Percentiles rank a stretch among this genome's conserved stretches.
Evolutionary conservation across 768 basidiomycete species (phyloP).

Genomic region (Boletus subcaerulescens): DNA sequence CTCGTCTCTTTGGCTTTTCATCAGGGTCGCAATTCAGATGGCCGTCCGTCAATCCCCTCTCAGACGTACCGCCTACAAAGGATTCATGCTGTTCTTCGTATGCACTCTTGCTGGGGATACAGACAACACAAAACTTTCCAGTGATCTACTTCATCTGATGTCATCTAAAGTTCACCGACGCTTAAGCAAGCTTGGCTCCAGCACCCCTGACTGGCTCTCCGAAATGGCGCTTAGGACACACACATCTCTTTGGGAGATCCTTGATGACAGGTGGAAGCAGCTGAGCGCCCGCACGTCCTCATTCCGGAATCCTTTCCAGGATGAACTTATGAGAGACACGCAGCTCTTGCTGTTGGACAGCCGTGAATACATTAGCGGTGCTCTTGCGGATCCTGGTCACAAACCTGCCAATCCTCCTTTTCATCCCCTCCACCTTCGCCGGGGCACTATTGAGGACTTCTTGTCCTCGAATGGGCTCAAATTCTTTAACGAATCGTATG

Average conservation of each 20-base stretch:
- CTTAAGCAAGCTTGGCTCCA: background rate
- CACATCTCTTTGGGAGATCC: background rate
- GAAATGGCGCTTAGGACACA: background rate
- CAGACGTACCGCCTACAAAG: background rate
- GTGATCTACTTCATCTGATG: background rate
- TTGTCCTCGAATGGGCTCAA: slow-evolving; percentile 2
- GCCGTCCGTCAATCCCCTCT: background rate
- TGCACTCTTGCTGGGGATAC: background rate
- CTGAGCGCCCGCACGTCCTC: background rate
- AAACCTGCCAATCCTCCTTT: background rate
- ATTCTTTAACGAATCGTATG: too few species aligned
- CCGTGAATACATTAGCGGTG: background rate
- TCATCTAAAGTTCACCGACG: background rate
- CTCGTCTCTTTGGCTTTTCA: too few species aligned
- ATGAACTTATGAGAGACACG: background rate
- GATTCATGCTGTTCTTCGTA: background rate
- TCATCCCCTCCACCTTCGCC: background rate
- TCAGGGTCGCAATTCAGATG: background rate
- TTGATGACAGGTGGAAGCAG: background rate
- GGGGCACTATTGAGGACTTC: slow-evolving; percentile 12
- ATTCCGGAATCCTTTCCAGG: background rate
- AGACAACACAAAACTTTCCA: background rate
- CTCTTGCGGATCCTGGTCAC: background rate
- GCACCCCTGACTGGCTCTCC: background rate
- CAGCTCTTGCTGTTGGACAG: background rate